Percentiles rank a stretch among this genome's conserved stretches.
Conservation (phyloP, 345 rosid genomes). For the Acer saccharum region DNA sequence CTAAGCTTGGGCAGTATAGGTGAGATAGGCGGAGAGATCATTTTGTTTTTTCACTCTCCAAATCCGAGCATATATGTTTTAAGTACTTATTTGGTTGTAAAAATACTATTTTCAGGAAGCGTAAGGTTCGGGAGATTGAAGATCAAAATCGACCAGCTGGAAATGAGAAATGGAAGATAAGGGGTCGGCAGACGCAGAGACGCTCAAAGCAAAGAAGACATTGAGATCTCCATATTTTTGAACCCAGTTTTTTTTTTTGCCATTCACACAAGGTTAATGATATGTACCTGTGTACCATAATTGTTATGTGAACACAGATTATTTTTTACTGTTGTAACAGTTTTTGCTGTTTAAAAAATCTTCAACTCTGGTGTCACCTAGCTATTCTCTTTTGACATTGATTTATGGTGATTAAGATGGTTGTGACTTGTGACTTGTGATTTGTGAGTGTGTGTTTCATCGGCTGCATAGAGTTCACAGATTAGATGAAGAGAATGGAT, state of each 20-base stretch:
- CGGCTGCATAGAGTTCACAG: neutral
- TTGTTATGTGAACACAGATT: neutral
- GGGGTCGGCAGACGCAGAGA: slow-evolving; percentile 52
- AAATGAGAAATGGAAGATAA: slow-evolving; percentile 82
- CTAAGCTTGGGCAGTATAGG: slow-evolving; percentile 61
- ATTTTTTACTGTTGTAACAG: neutral
- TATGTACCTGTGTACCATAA: too few relatives aligned
- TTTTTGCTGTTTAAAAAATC: neutral
- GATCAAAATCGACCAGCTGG: slow-evolving; percentile 56
- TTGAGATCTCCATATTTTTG: slow-evolving; percentile 21
- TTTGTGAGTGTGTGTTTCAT: too few relatives aligned
- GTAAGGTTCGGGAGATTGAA: slow-evolving; percentile 85
- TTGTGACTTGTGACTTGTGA: too few relatives aligned
- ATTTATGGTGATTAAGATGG: too few relatives aligned
- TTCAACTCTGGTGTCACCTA: neutral
- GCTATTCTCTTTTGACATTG: too few relatives aligned
- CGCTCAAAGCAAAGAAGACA: slow-evolving; percentile 67
- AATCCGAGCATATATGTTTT: neutral
- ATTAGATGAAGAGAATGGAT: neutral
- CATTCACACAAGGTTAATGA: neutral
- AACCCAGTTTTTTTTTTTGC: neutral
- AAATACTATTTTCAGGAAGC: slow-evolving; percentile 53
- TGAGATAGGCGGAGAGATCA: slow-evolving; percentile 14
- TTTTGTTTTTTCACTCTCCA: neutral
- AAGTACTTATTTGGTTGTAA: neutral